Evolutionary conservation across 2,329 filamentous ascomycete genomes (phyloP).

Genomic region (Bertia moriformis): DNA sequence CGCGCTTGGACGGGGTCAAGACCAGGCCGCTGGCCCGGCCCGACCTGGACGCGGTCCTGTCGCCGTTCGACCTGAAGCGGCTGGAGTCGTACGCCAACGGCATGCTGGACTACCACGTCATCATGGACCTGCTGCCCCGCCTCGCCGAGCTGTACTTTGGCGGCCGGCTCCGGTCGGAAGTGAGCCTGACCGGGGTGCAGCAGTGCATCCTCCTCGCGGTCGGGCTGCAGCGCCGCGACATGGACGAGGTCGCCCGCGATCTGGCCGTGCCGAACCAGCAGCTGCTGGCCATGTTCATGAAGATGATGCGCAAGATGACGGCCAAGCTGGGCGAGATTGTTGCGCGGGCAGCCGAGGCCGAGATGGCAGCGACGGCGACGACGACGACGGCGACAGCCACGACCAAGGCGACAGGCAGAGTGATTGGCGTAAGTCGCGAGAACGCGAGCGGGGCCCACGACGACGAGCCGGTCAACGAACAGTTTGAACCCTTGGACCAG

Average conservation of each 20-base stretch:
- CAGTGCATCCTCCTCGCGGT: constrained; percentile 77
- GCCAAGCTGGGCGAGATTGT: constrained; percentile 63
- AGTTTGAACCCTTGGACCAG: constrained; percentile 56
- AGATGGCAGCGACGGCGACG: constrained; percentile 42
- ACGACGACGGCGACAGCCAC: constrained; percentile 27
- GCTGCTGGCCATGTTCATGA: constrained; percentile 90
- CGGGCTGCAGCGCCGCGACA: constrained; percentile 76
- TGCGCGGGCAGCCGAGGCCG: constrained; percentile 55
- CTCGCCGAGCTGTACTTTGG: constrained; percentile 77
- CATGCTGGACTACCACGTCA: constrained; percentile 94
- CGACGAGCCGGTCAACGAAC: constrained; percentile 49
- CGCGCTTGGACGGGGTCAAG: constrained; percentile 45
- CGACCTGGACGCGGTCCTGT: constrained; percentile 65
- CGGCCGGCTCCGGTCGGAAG: constrained; percentile 49
- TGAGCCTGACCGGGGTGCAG: constrained; percentile 68
- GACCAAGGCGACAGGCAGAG: constrained; percentile 11
- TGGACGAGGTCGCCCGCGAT: constrained; percentile 70
- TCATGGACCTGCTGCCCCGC: constrained; percentile 76
- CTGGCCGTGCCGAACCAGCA: constrained; percentile 61
- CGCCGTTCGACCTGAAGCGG: constrained; percentile 87
- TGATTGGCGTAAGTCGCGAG: constrained; percentile 43
- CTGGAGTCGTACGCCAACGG: constrained; percentile 95
- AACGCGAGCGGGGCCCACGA: constrained; percentile 51
- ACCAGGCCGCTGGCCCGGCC: constrained; percentile 49
- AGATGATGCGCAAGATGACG: constrained; percentile 78